phyloP scores from a whole-genome alignment of 1,284 basidiomycete species.

The Taiwanofungus camphoratus region DNA sequence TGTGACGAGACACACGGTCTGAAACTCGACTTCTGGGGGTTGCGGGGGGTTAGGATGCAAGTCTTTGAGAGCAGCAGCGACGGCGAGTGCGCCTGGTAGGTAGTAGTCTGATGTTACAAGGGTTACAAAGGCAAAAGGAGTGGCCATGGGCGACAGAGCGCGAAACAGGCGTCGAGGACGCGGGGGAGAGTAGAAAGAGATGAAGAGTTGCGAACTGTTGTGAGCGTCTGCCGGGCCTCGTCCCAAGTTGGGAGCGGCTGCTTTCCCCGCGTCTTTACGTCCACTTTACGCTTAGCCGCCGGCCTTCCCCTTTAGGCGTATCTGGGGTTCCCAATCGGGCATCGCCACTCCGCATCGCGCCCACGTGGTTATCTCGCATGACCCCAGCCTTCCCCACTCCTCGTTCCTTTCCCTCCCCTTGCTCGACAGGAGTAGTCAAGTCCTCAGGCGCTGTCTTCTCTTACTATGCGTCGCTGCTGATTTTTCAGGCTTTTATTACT shows the following conservation, averaged over 20 bases:
- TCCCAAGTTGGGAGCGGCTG: too few species aligned
- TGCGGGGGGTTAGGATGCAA: slow-evolving; percentile 58
- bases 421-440: too few species aligned
- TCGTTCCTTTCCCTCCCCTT: too few species aligned
- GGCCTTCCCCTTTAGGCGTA: too few species aligned
- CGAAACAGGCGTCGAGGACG: slow-evolving; percentile 23
- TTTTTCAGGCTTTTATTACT: too few species aligned
- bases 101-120: slow-evolving; percentile 88
- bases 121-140: slow-evolving; percentile 78
- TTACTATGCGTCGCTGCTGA: too few species aligned
- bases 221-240: not conserved
- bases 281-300: not conserved
- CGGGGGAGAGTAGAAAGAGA: slow-evolving; percentile 15
- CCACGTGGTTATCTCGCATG: too few species aligned
- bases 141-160: slow-evolving; percentile 43
- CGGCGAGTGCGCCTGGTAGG: slow-evolving; percentile 86
- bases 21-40: slow-evolving; percentile 60
- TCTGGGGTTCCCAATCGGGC: too few species aligned
- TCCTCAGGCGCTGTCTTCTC: too few species aligned
- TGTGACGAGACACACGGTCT: slow-evolving; percentile 91
- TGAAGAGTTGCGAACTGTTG: slow-evolving; percentile 1
- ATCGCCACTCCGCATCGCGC: too few species aligned
- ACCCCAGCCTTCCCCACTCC: too few species aligned
- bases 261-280: too few species aligned
- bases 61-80: slow-evolving; percentile 79